Evolutionary conservation across 2,329 filamentous ascomycete species (phyloP).

Genomic region (Stachybotrys elegans): DNA sequence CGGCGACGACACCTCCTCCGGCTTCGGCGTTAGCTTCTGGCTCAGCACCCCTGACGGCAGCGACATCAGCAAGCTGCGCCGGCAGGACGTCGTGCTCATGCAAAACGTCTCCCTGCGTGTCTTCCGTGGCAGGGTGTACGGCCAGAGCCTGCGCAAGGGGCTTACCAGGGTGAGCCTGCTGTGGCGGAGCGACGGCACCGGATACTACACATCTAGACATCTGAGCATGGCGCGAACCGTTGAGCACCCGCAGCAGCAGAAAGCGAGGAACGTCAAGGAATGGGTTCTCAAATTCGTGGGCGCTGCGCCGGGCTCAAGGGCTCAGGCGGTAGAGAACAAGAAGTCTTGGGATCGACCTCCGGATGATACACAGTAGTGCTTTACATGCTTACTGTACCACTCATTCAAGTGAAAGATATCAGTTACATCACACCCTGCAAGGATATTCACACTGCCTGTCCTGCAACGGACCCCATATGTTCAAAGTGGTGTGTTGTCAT

Average conservation of each 20-base stretch:
- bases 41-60: constrained; percentile 36
- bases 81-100: constrained; percentile 73
- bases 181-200: constrained; percentile 44
- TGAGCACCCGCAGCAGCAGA: constrained; percentile 51
- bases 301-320: constrained; percentile 18
- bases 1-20: constrained; percentile 77
- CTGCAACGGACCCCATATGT: too few species aligned
- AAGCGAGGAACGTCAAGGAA: constrained; percentile 62
- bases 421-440: too few species aligned
- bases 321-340: constrained; percentile 4
- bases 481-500: too few species aligned
- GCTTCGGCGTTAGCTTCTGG: constrained; percentile 85
- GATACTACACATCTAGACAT: constrained; percentile 51
- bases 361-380: constrained; percentile 35
- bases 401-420: too few species aligned
- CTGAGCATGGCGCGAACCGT: constrained; percentile 28
- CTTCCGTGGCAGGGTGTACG: constrained; percentile 75
- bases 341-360: constrained; percentile 35
- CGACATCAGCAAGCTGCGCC: constrained; percentile 44
- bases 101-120: constrained; percentile 73
- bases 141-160: constrained; percentile 70
- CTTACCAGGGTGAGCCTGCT: constrained; percentile 67
- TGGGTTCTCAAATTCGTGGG: constrained; percentile 73
- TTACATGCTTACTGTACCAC: too few species aligned
- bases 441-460: too few species aligned